Base-by-base conservation (phyloP, 2,329 filamentous ascomycete species). In the Dactylonectria macrodidyma region DNA sequence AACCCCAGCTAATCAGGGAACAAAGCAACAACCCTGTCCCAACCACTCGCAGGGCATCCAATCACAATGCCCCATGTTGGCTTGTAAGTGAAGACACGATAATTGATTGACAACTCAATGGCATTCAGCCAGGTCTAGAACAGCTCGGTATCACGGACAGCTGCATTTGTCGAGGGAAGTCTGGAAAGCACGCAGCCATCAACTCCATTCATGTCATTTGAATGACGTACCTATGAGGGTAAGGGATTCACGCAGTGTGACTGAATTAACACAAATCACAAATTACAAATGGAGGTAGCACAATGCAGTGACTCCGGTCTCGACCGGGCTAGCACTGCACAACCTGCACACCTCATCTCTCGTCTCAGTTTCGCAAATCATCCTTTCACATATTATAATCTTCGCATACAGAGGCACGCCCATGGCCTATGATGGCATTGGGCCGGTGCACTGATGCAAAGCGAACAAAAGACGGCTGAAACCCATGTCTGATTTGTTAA, bases 181-280 rank as follows among this genome's bases (percentile, higher is more conserved):
- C 56, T 51, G 44, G 38, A 26, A 59, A 57, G 47, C 50, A 16
- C 12, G 33, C 44, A 58, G n/a, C 12, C n/a, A 54, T 51, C 33
- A 14, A 56, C 50, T 38, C 33, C 63, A 19, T 60, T 33, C 30
- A 22, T 59, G 24, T 36, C 66, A 38, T 44, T 44, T 59, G 34
- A 38, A 71, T 73, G 70, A 70, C 68, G 63, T 33, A 19, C 10
- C 6, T 38, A 57, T 65, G 61, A 68, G 64, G 55, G 41, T 12
- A 26, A 19, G 19, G 8, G 34, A 59, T 56, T 55, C 36, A 66
- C 46, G 22, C 47, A 38, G 46, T 33, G 22, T 30, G 5, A 36
- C 47, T 26, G 46, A 38, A 59, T 59, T 30, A 30, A n/a, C 38
- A 19, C 58, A 33, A 30, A 46, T 52, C 50, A 59, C 33, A 41